Evolutionary conservation across 371 early-diverging fungal genomes (phyloP).

Genomic region (Mucor racemosus): DNA sequence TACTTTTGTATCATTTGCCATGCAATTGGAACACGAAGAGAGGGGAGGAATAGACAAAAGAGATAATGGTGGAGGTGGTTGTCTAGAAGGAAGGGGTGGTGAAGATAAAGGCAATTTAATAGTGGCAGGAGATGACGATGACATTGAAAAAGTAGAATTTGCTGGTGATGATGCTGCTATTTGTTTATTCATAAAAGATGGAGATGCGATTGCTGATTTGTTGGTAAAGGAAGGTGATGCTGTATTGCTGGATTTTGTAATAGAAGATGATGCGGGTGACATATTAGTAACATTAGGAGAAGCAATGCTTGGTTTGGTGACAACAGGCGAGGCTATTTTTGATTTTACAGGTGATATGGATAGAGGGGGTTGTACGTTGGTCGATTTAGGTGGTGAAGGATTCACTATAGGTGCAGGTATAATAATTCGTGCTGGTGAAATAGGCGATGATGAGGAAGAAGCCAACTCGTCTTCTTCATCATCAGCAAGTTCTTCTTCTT

Average conservation of each 20-base stretch:
- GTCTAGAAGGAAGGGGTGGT: background rate
- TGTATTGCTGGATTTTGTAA: background rate
- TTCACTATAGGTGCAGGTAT: constrained; percentile 5
- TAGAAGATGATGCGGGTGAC: background rate
- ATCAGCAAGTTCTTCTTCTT: constrained; percentile 4
- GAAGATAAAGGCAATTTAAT: background rate
- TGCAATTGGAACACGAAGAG: constrained; percentile 29
- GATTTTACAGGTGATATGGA: background rate
- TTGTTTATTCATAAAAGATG: background rate
- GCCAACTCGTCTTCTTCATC: constrained; percentile 45
- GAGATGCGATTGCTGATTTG: background rate
- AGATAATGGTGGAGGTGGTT: background rate
- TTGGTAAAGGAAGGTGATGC: background rate
- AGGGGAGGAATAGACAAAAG: constrained; percentile 8
- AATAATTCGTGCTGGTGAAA: constrained; percentile 23
- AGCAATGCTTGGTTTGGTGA: background rate
- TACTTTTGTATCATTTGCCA: constrained; percentile 18
- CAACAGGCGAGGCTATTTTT: background rate
- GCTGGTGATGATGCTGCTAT: background rate
- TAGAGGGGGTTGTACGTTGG: background rate
- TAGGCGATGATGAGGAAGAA: constrained; percentile 38
- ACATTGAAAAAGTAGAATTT: background rate
- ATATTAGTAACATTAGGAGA: background rate
- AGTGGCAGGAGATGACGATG: background rate
- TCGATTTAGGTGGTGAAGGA: background rate